Evolutionary conservation across 192 early-diverging fungal genomes (phyloP), one percentile per base, ranked within the genome.

Genomic region (Gryganskiella cystojenkinii): DNA sequence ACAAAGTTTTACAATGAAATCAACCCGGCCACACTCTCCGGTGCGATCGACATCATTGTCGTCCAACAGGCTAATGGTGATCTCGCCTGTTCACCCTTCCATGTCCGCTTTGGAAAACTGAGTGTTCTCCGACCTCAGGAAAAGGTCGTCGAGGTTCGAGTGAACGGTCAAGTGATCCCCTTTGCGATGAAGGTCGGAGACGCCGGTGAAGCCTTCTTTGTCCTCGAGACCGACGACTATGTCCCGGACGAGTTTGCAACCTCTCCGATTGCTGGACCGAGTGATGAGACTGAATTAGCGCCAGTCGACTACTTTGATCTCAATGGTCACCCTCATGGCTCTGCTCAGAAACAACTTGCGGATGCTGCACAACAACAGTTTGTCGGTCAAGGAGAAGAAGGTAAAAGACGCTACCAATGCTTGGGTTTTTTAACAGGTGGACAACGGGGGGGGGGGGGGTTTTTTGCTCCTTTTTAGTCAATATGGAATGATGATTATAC

Each of bases 21-120:
- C 57, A 99, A 99, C 79, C 96, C 98, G 0, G 89, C 98, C 2
- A 99, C 98, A 0, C 90, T 99, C 24, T 95, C 94, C 7, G 98
- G 98, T 20, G 96, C 98, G 34, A 98, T 99, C 81, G 98, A 99
- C 81, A 93, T 99, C 53, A 85, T 99, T n/a, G 96, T 98, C 13
- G 95, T 98, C 31, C 86, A 97, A 60, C 90, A 90, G 62, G 61
- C 83, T 54, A 86, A 96, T 80, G 95, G 95, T 15, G 89, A 93
- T 35, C 79, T 98, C 27, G 84, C 88, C 43, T 96, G 94, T 80
- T 97, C 95, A 33, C 98, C 98, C 4, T 99, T 98, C 80, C 98
- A 99, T 80, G 97, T 99, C 19, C 91, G 98, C 40, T 99, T 98
- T 79, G 97, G 97, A 28, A 99, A 99, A 75, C 82, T 99, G 43